Evolutionary conservation across 305 asterid genomes (phyloP).

Genomic region (Rubia balearica): DNA sequence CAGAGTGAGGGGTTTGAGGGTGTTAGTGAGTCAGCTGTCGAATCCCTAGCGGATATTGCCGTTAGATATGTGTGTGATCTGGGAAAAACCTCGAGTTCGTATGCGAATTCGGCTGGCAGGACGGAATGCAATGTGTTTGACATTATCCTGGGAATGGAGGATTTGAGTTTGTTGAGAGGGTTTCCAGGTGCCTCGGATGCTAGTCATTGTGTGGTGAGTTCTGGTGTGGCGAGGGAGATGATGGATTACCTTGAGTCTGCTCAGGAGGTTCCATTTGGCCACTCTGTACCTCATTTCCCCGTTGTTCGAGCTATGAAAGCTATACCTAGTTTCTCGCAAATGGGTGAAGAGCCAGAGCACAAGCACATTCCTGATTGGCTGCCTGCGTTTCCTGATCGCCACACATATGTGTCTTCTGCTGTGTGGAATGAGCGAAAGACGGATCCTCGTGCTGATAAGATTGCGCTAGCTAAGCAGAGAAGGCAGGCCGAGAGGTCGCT

Average conservation of each 20-base stretch:
- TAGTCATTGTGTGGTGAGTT: constrained; percentile 37
- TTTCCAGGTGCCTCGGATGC: constrained; percentile 49
- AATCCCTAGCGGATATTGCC: constrained; percentile 67
- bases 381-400: constrained; percentile 97
- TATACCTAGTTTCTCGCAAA: constrained; percentile 77
- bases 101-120: constrained; percentile 76
- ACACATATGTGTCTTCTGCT: constrained; percentile 66
- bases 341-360: constrained; percentile 63
- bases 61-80: constrained; percentile 67
- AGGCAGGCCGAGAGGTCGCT: constrained; percentile 93
- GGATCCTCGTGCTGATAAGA: constrained; percentile 82
- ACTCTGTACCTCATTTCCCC: constrained; percentile 66
- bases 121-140: constrained; percentile 71
- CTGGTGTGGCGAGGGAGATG: constrained; percentile 52
- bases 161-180: constrained; percentile 55
- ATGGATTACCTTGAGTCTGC: constrained; percentile 46
- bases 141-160: constrained; percentile 59
- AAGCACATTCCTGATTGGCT: constrained; percentile 86
- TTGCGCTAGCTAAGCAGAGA: constrained; percentile 87
- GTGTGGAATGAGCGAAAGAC: constrained; percentile 91
- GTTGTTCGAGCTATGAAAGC: constrained; percentile 38
- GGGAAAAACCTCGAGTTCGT: constrained; percentile 57
- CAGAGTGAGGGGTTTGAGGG: constrained; percentile 70
- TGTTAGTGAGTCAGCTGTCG: constrained; percentile 75
- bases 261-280: constrained; percentile 85